phyloP scores from a whole-genome alignment of 2,329 filamentous ascomycete species.

The Penicillium sp. region DNA sequence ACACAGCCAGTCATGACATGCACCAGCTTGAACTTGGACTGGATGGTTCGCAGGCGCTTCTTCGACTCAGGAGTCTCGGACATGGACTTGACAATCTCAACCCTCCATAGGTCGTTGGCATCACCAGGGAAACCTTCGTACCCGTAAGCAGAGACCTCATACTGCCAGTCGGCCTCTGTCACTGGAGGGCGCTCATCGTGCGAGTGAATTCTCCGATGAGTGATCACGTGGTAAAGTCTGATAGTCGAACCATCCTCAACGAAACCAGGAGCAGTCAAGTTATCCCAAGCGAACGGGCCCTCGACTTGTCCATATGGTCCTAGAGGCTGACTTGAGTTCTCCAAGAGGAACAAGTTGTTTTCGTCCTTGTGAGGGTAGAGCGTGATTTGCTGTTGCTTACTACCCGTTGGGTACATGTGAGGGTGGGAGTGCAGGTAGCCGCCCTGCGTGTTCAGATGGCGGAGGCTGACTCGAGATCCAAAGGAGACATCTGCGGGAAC shows the following conservation, averaged over 20 bases:
- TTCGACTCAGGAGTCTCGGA: conserved; percentile 77
- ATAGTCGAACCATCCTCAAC: conserved; percentile 79
- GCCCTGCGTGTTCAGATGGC: conserved; percentile 95
- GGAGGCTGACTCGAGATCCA: conserved; percentile 79
- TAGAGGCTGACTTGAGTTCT: conserved; percentile 93
- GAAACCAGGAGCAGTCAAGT: conserved; percentile 58
- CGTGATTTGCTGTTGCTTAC: conserved; percentile 98
- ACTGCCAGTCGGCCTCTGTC: conserved; percentile 88
- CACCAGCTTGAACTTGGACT: conserved; percentile 93
- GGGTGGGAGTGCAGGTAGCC: conserved; percentile 95
- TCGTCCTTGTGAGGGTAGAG: conserved; percentile 98
- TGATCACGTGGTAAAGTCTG: conserved; percentile 78
- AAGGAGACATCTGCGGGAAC: conserved; percentile 88
- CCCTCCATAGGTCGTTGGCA: conserved; percentile 90
- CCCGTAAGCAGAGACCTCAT: conserved; percentile 93
- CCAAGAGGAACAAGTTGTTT: conserved; percentile 91
- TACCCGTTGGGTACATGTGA: conserved; percentile 96
- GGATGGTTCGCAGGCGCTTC: conserved; percentile 83
- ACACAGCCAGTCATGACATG: conserved; percentile 97
- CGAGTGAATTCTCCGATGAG: conserved; percentile 87
- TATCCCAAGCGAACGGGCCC: conserved; percentile 82
- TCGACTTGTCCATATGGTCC: conserved; percentile 73
- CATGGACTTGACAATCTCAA: conserved; percentile 90
- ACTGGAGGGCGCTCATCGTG: conserved; percentile 85
- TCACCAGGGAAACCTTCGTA: conserved; percentile 97